Conservation (phyloP, 75 land plant genomes). For the Selaginella tamariscina region DNA sequence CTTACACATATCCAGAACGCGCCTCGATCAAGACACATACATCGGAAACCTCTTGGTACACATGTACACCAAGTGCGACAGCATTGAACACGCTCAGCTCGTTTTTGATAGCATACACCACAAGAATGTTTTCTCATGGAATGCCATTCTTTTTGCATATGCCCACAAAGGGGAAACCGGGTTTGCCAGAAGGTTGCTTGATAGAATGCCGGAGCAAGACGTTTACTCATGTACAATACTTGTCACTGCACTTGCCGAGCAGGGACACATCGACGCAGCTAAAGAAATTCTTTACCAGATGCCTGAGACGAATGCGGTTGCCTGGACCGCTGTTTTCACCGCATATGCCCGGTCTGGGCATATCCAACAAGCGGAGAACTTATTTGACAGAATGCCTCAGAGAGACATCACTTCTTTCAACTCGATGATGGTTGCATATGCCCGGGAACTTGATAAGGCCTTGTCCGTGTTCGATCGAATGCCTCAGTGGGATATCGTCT, state of each 20-base stretch:
- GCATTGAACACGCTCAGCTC: neutral
- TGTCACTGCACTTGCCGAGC: neutral
- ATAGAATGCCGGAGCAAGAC: neutral
- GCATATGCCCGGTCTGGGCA: neutral
- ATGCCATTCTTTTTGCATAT: neutral
- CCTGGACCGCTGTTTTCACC: neutral
- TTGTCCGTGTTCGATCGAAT: neutral
- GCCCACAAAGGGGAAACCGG: neutral
- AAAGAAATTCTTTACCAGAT: neutral
- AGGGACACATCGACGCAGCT: neutral
- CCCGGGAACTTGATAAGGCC: neutral
- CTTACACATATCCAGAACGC: neutral
- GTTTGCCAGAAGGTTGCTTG: neutral
- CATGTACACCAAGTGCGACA: slow-evolving; percentile 1
- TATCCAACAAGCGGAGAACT: neutral
- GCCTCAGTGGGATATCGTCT: neutral
- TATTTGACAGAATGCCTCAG: neutral
- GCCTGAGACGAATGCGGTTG: neutral
- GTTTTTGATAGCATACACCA: neutral
- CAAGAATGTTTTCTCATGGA: slow-evolving; percentile 8
- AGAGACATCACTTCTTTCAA: neutral
- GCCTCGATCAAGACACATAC: neutral
- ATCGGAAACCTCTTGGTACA: neutral
- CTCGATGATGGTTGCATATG: neutral
- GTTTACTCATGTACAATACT: neutral